Percentiles rank a stretch among this genome's conserved stretches.
Evolutionary conservation across 2,329 filamentous ascomycete species (phyloP).

Genomic region (Colletotrichum australisinense): DNA sequence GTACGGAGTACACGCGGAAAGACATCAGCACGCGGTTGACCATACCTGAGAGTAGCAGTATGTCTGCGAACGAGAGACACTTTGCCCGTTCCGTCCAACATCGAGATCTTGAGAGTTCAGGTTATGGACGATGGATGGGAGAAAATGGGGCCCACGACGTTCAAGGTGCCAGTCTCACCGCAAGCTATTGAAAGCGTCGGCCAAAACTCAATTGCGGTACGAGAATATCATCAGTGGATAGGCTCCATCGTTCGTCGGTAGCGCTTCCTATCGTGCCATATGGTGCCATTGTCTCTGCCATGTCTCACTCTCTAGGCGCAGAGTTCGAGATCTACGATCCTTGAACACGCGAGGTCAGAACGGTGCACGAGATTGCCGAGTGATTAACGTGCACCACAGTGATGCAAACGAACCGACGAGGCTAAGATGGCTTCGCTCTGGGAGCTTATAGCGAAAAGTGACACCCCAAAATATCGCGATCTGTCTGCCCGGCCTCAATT

Average conservation of each 20-base stretch:
- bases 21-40: conserved; percentile 16
- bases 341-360: conserved; percentile 1
- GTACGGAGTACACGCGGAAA: background rate
- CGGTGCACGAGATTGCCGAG: conserved; percentile 28
- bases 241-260: background rate
- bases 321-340: background rate
- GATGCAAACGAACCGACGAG: background rate
- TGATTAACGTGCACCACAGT: background rate
- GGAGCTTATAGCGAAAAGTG: background rate
- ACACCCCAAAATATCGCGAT: background rate
- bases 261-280: background rate
- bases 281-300: background rate
- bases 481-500: no score
- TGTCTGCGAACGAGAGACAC: background rate
- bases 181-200: conserved; percentile 1
- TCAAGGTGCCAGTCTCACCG: background rate
- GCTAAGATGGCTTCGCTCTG: background rate
- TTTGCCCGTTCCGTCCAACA: conserved; percentile 9
- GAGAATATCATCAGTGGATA: background rate
- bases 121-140: background rate
- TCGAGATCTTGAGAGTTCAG: conserved; percentile 7
- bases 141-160: background rate
- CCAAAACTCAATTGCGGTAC: background rate
- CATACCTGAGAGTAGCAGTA: background rate
- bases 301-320: background rate